Percentiles rank a stretch among this genome's conserved stretches.
Evolutionary conservation across 2,329 filamentous ascomycete species (phyloP).

Genomic region (Trematosphaeria pertusa): DNA sequence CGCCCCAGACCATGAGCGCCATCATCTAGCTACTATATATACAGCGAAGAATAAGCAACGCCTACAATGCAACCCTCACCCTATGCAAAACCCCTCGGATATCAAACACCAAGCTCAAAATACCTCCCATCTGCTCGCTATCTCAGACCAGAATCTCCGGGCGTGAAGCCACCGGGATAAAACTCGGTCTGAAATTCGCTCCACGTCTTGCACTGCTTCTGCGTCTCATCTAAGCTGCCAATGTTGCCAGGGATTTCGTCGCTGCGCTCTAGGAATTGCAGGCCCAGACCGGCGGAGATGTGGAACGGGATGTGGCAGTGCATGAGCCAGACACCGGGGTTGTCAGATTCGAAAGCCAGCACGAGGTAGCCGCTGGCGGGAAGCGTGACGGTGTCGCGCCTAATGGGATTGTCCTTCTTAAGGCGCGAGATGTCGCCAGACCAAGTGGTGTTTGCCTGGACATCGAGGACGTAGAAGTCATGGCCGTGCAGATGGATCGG

Average conservation of each 20-base stretch:
- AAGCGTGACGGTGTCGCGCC: constrained; percentile 46
- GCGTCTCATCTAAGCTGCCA: constrained; percentile 27
- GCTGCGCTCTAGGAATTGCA: constrained; percentile 61
- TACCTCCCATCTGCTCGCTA: not conserved
- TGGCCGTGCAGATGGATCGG: constrained; percentile 53
- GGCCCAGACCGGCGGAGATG: constrained; percentile 51
- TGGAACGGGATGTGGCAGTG: constrained; percentile 50
- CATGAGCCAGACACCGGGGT: constrained; percentile 49
- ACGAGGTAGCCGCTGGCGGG: constrained; percentile 43
- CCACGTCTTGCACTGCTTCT: constrained; percentile 39
- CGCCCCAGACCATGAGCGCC: not conserved
- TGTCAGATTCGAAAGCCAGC: constrained; percentile 46
- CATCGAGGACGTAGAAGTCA: constrained; percentile 51
- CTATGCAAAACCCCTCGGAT: too few relatives aligned
- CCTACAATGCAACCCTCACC: too few relatives aligned
- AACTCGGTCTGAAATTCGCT: constrained; percentile 12
- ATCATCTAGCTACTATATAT: not conserved
- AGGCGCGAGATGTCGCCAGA: constrained; percentile 39
- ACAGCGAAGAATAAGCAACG: not conserved
- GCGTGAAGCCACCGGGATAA: constrained; percentile 14
- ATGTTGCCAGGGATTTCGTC: constrained; percentile 30
- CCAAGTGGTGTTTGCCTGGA: constrained; percentile 32
- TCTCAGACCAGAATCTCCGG: constrained; percentile 14
- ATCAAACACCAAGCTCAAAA: not conserved
- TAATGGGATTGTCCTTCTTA: constrained; percentile 42